Percentiles rank a stretch among this genome's conserved stretches.
Conservation (phyloP, 1,284 basidiomycete species). For the Cryptococcus sp. region DNA sequence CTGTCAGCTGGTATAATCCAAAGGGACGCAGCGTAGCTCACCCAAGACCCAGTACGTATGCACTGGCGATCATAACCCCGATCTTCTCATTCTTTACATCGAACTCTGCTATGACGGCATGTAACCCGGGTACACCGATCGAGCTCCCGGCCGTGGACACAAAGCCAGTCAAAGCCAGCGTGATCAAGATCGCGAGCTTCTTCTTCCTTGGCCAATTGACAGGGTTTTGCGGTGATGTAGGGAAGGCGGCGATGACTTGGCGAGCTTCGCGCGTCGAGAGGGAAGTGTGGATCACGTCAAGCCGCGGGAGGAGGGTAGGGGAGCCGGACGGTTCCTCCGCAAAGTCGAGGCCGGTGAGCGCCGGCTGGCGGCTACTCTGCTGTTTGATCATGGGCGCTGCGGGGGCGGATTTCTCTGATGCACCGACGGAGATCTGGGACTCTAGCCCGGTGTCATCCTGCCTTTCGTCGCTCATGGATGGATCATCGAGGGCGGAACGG, state of each 20-base stretch:
- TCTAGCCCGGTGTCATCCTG: too few relatives aligned
- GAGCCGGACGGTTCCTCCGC: neutral
- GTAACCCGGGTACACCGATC: conserved; percentile 44
- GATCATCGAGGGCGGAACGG: too few relatives aligned
- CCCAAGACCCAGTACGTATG: conserved; percentile 48
- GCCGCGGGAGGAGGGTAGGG: conserved; percentile 1
- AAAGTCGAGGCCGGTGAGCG: too few relatives aligned
- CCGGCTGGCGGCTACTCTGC: too few relatives aligned
- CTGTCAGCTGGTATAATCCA: neutral
- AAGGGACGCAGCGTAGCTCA: conserved; percentile 13
- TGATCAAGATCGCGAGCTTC: conserved; percentile 35
- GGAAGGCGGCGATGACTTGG: conserved; percentile 27
- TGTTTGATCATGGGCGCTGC: too few relatives aligned
- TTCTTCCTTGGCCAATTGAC: conserved; percentile 36
- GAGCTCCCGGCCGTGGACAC: conserved; percentile 43
- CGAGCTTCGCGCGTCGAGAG: conserved; percentile 21
- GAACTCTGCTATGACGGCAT: conserved; percentile 36
- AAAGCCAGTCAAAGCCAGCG: conserved; percentile 44
- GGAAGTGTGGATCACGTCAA: conserved; percentile 21
- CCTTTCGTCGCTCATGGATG: too few relatives aligned
- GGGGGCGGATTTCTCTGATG: too few relatives aligned
- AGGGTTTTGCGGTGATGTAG: conserved; percentile 34
- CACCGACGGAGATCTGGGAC: too few relatives aligned
- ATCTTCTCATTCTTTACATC: conserved; percentile 36
- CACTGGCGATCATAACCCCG: conserved; percentile 37